These are phyloP conservation scores for Colletotrichum tofieldiae DNA, from an alignment of 2,329 filamentous ascomycete species.

Conservation along the genomic window DNA sequence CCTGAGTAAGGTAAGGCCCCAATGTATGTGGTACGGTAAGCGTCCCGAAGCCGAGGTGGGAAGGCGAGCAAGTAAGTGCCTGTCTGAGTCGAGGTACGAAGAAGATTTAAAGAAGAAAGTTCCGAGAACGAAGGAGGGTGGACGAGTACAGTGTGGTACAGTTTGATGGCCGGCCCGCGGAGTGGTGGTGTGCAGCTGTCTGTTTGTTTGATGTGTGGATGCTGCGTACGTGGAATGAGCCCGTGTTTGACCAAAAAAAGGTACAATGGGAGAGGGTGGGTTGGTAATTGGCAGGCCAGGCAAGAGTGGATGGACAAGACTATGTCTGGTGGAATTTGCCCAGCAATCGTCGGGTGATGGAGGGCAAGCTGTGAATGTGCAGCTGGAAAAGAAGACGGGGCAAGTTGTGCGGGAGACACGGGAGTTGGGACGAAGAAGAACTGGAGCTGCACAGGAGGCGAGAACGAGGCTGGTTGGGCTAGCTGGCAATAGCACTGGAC, in stretches of 20 bases:
- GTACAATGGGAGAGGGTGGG: background rate
- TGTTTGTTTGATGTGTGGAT: conserved; percentile 17
- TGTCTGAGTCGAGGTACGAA: background rate
- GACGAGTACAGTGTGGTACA: background rate
- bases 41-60: background rate
- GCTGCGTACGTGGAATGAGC: background rate
- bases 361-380: background rate
- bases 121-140: background rate
- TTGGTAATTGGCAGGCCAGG: background rate
- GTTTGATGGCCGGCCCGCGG: background rate
- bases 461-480: background rate
- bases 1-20: conserved; percentile 1
- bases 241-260: background rate
- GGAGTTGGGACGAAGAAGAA: background rate
- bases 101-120: background rate
- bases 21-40: background rate
- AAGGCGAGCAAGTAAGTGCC: background rate
- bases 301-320: background rate
- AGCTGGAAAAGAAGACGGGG: background rate
- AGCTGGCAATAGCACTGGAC: background rate
- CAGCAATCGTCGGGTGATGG: background rate
- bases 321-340: background rate
- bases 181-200: background rate
- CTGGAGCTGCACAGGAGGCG: background rate
- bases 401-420: background rate